Base-by-base conservation (phyloP, 2,329 filamentous ascomycete genomes). In the Colletotrichum sp. region DNA sequence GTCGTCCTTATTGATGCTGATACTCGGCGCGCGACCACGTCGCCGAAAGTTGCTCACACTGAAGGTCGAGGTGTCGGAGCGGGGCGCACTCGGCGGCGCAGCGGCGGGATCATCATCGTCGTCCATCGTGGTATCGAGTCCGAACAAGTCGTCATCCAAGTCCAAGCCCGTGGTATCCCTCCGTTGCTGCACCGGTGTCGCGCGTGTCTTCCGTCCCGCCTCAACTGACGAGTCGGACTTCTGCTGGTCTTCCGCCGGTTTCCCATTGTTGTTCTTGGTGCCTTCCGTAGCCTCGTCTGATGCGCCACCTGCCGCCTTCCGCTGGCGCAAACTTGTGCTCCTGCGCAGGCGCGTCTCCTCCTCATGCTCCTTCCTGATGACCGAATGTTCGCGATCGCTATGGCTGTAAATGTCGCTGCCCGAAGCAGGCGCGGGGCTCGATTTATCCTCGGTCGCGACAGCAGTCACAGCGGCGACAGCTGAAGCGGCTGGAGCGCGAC, bases 151-250 rank as follows among this genome's bases (percentile, higher is more conserved):
- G 68, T 87, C 86, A 72, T 90, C 89, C 68, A 88, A 78, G 76
- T 90, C 89, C 36, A 90, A 77, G 7, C 89, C 89, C 1, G 88
- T 89, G 5, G 84, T 86, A 65, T 90, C 87, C 15, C 85, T 82
- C 24, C 83, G 82, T 62, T 81, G 80, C 69, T 81, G 80, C n/a
- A 79, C 81, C 15, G 85, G 83, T 18, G 84, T 86, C 16, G 79
- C 80, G 32, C 81, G 80, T 10, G 81, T 83, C 63, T 83, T 83
- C 30, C 86, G 83, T 15, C 87, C 85, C 52, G 83, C 76, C 77
- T 87, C 86, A 18, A 86, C 79, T 8, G 84, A 84, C 75, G 81
- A 82, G 26, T 80, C 80, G 3, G 82, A 82, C 60, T 81, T 82
- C 18, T 82, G 81, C n/a, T 77, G 72, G 64, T 66, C 79, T 70